Conservation (phyloP, 257 asterid genomes). For the Solanum pinnatisectum region DNA sequence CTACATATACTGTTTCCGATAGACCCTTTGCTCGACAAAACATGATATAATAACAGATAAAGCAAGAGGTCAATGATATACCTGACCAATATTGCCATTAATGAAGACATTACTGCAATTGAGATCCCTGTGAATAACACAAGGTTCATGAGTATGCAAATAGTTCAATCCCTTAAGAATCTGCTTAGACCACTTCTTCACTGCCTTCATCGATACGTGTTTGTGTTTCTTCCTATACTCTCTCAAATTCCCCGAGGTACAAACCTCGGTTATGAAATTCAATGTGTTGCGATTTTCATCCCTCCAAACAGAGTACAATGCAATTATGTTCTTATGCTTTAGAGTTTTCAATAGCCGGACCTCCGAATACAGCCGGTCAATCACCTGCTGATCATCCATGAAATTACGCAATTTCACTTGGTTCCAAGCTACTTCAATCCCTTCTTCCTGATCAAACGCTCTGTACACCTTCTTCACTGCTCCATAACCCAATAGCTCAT, state of each 20-base stretch:
- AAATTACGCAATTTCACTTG: slow-evolving; percentile 59
- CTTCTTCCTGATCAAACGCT: slow-evolving; percentile 85
- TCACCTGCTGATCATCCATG: slow-evolving; percentile 35
- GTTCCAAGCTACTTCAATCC: slow-evolving; percentile 92
- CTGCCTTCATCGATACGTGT: slow-evolving; percentile 59
- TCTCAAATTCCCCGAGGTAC: slow-evolving; percentile 79
- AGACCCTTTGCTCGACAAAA: not conserved
- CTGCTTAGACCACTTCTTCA: slow-evolving; percentile 79
- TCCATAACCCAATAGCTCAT: slow-evolving; percentile 65
- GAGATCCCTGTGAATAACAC: slow-evolving; percentile 73
- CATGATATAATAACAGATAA: not conserved
- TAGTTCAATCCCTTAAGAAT: slow-evolving; percentile 70
- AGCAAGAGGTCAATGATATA: not conserved
- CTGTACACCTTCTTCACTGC: slow-evolving; percentile 75
- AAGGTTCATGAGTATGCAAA: slow-evolving; percentile 68
- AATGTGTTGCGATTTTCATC: slow-evolving; percentile 43
- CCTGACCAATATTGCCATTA: slow-evolving; percentile 84
- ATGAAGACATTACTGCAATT: slow-evolving; percentile 80
- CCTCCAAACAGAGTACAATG: slow-evolving; percentile 58
- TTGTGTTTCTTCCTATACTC: slow-evolving; percentile 68
- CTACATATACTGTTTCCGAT: too few species aligned
- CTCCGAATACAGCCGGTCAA: slow-evolving; percentile 51
- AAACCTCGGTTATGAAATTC: slow-evolving; percentile 79
- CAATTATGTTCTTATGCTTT: slow-evolving; percentile 44
- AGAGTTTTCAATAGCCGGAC: slow-evolving; percentile 42